Percentiles rank a stretch among this genome's conserved stretches.
phyloP scores from a whole-genome alignment of 306 rosid species.

The Quercus parvula region DNA sequence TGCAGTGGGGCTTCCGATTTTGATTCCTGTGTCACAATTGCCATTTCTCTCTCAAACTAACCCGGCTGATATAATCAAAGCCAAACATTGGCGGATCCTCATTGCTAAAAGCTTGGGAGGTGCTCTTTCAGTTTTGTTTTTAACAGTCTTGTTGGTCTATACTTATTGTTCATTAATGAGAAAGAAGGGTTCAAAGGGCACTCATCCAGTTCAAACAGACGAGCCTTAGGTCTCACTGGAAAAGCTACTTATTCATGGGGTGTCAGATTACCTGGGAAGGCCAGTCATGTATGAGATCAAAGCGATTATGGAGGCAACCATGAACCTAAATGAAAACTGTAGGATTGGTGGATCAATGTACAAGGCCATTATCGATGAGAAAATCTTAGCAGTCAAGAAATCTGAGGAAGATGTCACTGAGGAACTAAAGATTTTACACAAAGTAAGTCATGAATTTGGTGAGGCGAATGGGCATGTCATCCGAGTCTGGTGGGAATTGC shows the following conservation, averaged over 20 bases:
- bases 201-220: too few species aligned
- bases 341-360: constrained; percentile 69
- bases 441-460: constrained; percentile 80
- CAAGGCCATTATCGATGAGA: constrained; percentile 54
- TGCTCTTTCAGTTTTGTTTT: constrained; percentile 24
- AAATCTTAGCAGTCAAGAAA: constrained; percentile 53
- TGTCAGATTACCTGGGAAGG: constrained; percentile 70
- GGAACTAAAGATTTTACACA: constrained; percentile 72
- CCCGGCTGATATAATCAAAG: constrained; percentile 6
- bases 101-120: constrained; percentile 41
- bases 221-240: constrained; percentile 12
- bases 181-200: constrained; percentile 3
- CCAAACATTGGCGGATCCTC: constrained; percentile 13
- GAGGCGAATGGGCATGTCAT: constrained; percentile 62
- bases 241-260: constrained; percentile 52
- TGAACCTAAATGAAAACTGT: constrained; percentile 49
- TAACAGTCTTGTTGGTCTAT: constrained; percentile 18
- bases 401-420: constrained; percentile 53
- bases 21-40: constrained; percentile 55
- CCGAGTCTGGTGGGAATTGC: constrained; percentile 37
- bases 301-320: constrained; percentile 59
- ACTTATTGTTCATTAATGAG: constrained; percentile 26
- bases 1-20: constrained; percentile 42
- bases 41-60: constrained; percentile 45
- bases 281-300: constrained; percentile 52